phyloP scores from a whole-genome alignment of 345 rosid genomes.

The Turritis glabra region DNA sequence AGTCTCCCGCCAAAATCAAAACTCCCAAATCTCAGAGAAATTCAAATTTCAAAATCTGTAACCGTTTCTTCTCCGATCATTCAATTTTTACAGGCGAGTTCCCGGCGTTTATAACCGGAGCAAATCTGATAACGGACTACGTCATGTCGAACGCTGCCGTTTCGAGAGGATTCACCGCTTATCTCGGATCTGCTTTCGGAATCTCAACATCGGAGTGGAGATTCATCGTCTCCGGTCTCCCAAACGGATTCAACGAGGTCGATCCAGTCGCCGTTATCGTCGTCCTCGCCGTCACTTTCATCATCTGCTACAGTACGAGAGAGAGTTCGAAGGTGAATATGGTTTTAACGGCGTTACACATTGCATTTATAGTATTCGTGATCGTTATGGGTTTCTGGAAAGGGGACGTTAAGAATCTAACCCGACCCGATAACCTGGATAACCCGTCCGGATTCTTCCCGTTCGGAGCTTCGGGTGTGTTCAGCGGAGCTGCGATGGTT shows the following conservation, averaged over 20 bases:
- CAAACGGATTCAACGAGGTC: constrained; percentile 75
- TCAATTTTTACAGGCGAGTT: constrained; percentile 58
- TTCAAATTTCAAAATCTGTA: constrained; percentile 14
- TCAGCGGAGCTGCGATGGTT: constrained; percentile 80
- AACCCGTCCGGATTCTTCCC: constrained; percentile 76
- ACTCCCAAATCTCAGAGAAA: background rate
- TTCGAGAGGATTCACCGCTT: constrained; percentile 72
- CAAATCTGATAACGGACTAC: constrained; percentile 81
- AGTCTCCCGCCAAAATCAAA: constrained; percentile 20
- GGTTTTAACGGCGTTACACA: constrained; percentile 70
- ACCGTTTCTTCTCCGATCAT: background rate
- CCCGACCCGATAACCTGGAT: constrained; percentile 54
- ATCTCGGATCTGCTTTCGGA: constrained; percentile 70
- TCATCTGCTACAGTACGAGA: constrained; percentile 78
- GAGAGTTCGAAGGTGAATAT: constrained; percentile 84
- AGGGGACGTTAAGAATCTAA: constrained; percentile 64
- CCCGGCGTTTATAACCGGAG: constrained; percentile 82
- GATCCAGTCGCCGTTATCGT: constrained; percentile 64
- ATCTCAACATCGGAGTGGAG: constrained; percentile 68
- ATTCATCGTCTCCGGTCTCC: constrained; percentile 53
- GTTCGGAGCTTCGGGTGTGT: constrained; percentile 68
- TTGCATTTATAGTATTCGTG: constrained; percentile 71
- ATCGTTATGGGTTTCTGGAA: constrained; percentile 71
- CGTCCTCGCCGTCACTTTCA: constrained; percentile 62
- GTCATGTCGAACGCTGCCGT: constrained; percentile 97